Conservation (phyloP, 2,329 filamentous ascomycete species). For the Harringtonia lauricola region DNA sequence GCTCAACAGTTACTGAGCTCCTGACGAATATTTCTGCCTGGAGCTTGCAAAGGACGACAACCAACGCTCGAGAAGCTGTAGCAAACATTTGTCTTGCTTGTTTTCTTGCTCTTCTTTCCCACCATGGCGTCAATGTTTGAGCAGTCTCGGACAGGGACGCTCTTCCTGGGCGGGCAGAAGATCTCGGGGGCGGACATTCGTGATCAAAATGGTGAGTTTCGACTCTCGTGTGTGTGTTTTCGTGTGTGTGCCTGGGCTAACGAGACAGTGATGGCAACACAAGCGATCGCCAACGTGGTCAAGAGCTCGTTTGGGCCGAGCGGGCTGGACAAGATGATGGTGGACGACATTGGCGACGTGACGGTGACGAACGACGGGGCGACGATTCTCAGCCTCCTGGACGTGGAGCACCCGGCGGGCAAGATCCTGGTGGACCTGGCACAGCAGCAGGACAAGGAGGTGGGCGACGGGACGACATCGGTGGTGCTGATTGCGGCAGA, state of each 20-base stretch:
- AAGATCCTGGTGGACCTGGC: constrained; percentile 97
- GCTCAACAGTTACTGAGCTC: background rate
- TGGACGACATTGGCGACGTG: constrained; percentile 98
- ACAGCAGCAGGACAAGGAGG: constrained; percentile 98
- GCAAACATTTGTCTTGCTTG: no score
- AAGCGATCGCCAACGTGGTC: constrained; percentile 96
- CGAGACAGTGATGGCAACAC: constrained; percentile 70
- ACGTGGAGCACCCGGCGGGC: constrained; percentile 94
- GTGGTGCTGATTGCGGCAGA: constrained; percentile 96
- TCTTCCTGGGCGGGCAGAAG: constrained; percentile 96
- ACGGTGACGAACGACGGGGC: constrained; percentile 98
- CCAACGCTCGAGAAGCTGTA: no score
- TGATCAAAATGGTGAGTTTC: constrained; percentile 72
- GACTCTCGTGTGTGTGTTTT: background rate
- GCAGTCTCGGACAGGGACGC: constrained; percentile 85
- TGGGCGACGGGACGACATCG: constrained; percentile 95
- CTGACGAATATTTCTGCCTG: constrained; percentile 3
- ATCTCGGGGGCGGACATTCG: constrained; percentile 94
- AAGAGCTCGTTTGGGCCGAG: constrained; percentile 98
- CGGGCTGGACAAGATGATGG: constrained; percentile 99
- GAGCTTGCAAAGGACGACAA: background rate
- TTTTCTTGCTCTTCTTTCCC: constrained; percentile 5
- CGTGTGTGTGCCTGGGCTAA: constrained; percentile 10
- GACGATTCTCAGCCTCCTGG: constrained; percentile 87
- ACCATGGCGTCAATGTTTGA: constrained; percentile 97